Evolutionary conservation across 208 protist species (phyloP).

Genomic region (Crithidia expoeki): DNA sequence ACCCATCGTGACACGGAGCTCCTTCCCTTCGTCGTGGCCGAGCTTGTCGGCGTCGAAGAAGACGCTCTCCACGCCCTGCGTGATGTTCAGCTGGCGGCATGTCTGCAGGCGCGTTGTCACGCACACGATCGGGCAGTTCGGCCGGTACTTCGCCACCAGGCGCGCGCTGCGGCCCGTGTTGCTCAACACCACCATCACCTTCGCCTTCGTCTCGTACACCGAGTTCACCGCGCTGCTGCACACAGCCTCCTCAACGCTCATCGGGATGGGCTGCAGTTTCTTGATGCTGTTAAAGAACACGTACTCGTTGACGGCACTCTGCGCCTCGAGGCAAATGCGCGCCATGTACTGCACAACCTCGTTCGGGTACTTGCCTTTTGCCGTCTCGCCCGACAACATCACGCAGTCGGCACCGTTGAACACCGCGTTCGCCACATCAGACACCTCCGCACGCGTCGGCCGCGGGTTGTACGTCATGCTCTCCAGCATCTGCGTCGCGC

Average conservation of each 20-base stretch:
- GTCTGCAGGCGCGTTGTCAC: constrained; percentile 88
- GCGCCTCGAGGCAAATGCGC: constrained; percentile 90
- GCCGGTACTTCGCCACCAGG: constrained; percentile 96
- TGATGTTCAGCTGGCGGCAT: constrained; percentile 88
- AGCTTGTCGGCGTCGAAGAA: constrained; percentile 76
- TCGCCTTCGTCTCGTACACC: constrained; percentile 90
- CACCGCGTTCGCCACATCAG: constrained; percentile 98
- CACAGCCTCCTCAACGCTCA: constrained; percentile 90
- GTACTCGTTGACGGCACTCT: constrained; percentile 77
- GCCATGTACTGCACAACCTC: constrained; percentile 96
- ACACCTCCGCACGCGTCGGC: constrained; percentile 98
- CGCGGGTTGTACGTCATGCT: constrained; percentile 97
- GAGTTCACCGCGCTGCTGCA: constrained; percentile 95
- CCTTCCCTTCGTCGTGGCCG: constrained; percentile 70
- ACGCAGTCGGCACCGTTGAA: constrained; percentile 99
- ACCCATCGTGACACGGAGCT: constrained; percentile 67
- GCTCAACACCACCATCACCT: constrained; percentile 92
- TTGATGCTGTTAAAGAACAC: constrained; percentile 89
- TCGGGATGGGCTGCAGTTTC: constrained; percentile 80
- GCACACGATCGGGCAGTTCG: constrained; percentile 93
- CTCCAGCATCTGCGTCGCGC: constrained; percentile 99
- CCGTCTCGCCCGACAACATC: constrained; percentile 99
- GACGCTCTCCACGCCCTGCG: constrained; percentile 75
- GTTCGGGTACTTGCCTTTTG: constrained; percentile 96
- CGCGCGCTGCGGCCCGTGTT: constrained; percentile 93